A percentile compares a stretch with the other conserved stretches of the same genome.
Conservation (phyloP, 177 flowering plant species). For the Vitis hybrid region DNA sequence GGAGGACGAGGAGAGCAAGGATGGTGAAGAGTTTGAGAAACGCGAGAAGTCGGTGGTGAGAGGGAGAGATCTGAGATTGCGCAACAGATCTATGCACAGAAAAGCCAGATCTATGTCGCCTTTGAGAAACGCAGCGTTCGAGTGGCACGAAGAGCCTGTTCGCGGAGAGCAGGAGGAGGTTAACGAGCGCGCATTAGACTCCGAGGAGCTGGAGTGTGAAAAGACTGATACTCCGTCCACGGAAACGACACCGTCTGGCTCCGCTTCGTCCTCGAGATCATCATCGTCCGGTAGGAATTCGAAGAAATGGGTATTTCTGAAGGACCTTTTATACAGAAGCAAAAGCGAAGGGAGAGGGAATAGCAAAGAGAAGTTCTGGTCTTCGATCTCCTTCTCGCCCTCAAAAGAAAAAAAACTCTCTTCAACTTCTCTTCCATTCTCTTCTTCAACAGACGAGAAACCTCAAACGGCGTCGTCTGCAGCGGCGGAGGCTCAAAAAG, state of each 20-base stretch:
- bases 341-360: slow-evolving; percentile 57
- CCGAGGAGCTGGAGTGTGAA: slow-evolving; percentile 1
- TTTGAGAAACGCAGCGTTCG: slow-evolving; percentile 21
- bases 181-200: slow-evolving; percentile 7
- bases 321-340: slow-evolving; percentile 33
- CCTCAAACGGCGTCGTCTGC: background rate
- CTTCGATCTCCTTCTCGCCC: slow-evolving; percentile 31
- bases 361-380: slow-evolving; percentile 44
- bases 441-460: slow-evolving; percentile 7
- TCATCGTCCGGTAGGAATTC: slow-evolving; percentile 31
- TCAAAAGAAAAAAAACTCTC: slow-evolving; percentile 17
- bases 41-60: slow-evolving; percentile 19
- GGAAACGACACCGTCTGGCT: slow-evolving; percentile 32
- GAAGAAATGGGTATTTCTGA: slow-evolving; percentile 38
- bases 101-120: slow-evolving; percentile 73
- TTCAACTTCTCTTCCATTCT: background rate
- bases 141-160: slow-evolving; percentile 36
- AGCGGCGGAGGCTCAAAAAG: background rate
- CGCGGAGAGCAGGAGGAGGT: slow-evolving; percentile 8
- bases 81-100: slow-evolving; percentile 48
- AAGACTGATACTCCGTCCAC: slow-evolving; percentile 2
- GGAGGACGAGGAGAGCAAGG: slow-evolving; percentile 12
- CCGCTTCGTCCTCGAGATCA: slow-evolving; percentile 50
- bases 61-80: slow-evolving; percentile 48
- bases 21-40: slow-evolving; percentile 16